phyloP scores from a whole-genome alignment of 2,329 filamentous ascomycete species.

The Pseudogymnoascus sp. region DNA sequence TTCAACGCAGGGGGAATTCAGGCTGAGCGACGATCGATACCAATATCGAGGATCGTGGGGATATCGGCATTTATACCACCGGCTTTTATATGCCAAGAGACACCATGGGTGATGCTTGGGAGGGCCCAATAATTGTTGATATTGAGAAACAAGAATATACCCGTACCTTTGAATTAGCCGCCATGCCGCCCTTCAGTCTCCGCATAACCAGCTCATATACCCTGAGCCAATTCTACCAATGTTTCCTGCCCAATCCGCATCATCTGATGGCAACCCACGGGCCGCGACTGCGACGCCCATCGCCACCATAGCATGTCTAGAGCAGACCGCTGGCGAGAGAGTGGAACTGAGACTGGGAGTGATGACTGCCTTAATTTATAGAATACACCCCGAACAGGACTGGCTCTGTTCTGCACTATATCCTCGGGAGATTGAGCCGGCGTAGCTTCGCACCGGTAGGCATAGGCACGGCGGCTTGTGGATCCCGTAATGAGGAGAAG shows the following conservation, averaged over 20 bases:
- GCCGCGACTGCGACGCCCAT: not conserved
- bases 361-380: not conserved
- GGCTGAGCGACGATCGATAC: not conserved
- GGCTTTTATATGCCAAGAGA: constrained; percentile 1
- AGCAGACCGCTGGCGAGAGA: not conserved
- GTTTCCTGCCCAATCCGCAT: not conserved
- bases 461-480: not conserved
- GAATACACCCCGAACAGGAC: not conserved
- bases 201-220: not conserved
- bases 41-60: not conserved
- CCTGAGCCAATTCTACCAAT: not conserved
- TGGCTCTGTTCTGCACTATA: not conserved
- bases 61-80: not conserved
- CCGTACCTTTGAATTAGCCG: not conserved
- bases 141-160: not conserved
- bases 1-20: not conserved
- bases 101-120: not conserved
- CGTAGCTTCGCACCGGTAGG: not conserved
- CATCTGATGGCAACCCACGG: not conserved
- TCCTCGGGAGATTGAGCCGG: not conserved
- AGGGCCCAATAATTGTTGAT: not conserved
- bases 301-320: not conserved
- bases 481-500: constrained; percentile 1
- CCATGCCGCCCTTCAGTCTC: not conserved
- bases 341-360: not conserved